phyloP scores from a whole-genome alignment of 1,284 basidiomycete species.

The Moesziomyces aphidis region DNA sequence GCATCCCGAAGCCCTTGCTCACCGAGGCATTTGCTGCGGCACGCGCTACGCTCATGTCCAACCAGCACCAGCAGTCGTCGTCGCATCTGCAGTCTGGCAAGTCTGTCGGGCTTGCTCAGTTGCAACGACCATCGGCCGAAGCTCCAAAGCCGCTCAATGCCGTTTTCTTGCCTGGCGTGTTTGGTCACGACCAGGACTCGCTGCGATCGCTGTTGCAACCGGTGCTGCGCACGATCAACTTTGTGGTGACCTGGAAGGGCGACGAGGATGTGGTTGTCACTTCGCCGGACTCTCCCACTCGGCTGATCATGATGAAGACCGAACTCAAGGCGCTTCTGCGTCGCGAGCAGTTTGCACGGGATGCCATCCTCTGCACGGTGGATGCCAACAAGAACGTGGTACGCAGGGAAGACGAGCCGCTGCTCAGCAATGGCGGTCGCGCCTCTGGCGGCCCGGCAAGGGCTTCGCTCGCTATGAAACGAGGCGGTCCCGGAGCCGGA shows the following conservation, averaged over 20 bases:
- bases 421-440: conserved; percentile 12
- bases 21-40: conserved; percentile 53
- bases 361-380: conserved; percentile 42
- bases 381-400: conserved; percentile 34
- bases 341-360: conserved; percentile 39
- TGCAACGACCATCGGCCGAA: conserved; percentile 37
- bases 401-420: conserved; percentile 40
- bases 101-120: conserved; percentile 46
- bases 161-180: conserved; percentile 53
- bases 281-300: conserved; percentile 41
- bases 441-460: conserved; percentile 13
- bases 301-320: conserved; percentile 48
- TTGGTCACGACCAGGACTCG: conserved; percentile 56
- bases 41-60: conserved; percentile 27
- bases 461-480: conserved; percentile 33
- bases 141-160: conserved; percentile 54
- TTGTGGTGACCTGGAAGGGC: conserved; percentile 49
- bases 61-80: conserved; percentile 18
- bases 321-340: conserved; percentile 42
- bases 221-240: conserved; percentile 35
- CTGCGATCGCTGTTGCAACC: conserved; percentile 44
- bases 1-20: conserved; percentile 55
- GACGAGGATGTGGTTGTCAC: conserved; percentile 62
- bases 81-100: conserved; percentile 6
- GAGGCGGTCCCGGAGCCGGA: conserved; percentile 10